Conservation (phyloP, 148 eudicot genomes). For the Agrostemma githago region DNA sequence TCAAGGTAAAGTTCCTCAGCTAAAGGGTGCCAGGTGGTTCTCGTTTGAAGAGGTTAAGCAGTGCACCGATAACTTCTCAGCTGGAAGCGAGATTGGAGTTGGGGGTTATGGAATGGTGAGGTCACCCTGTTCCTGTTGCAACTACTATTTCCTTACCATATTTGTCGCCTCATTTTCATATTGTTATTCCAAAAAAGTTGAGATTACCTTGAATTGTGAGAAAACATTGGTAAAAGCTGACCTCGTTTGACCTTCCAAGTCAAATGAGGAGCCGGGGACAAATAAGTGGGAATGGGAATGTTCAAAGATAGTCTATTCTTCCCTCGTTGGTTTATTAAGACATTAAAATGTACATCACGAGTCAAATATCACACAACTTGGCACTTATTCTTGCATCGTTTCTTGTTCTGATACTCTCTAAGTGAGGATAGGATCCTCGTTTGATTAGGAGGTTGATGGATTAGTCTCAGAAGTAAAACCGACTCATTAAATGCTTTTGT, state of each 20-base stretch:
- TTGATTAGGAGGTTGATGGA: neutral
- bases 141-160: neutral
- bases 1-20: constrained; percentile 39
- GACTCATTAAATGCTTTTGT: neutral
- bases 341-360: neutral
- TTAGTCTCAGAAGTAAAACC: neutral
- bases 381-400: neutral
- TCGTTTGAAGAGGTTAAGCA: constrained; percentile 55
- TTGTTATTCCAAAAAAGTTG: too few species aligned
- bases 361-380: neutral
- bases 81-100: constrained; percentile 47
- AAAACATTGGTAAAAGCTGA: neutral
- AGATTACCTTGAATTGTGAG: neutral
- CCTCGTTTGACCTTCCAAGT: neutral
- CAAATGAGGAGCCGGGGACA: neutral
- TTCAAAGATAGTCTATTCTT: neutral
- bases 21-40: constrained; percentile 59
- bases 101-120: constrained; percentile 77
- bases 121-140: neutral
- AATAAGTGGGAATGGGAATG: neutral
- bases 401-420: neutral
- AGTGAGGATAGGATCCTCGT: neutral
- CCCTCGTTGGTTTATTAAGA: neutral
- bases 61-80: constrained; percentile 47
- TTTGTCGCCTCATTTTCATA: neutral